phyloP scores from a whole-genome alignment of 805 yeast species.

The Suhomyces canberraensis region DNA sequence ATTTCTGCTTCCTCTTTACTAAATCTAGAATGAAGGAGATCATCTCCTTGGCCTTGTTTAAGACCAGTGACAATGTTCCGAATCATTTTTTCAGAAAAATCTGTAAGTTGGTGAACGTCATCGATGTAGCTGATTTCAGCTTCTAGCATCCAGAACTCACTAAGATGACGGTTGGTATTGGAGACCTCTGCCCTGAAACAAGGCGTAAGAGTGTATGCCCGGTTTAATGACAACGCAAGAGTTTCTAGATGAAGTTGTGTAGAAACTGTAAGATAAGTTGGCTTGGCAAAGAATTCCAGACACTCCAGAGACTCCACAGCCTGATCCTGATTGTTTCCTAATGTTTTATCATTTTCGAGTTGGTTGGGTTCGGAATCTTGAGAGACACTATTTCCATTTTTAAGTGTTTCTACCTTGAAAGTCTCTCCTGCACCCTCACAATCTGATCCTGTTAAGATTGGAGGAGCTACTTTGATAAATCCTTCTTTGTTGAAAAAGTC shows the following conservation, averaged over 20 bases:
- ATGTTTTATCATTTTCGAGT: no score
- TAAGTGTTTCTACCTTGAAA: slow-evolving; percentile 50
- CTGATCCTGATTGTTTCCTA: no score
- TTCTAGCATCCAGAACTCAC: slow-evolving; percentile 98
- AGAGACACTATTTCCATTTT: background rate
- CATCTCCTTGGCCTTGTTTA: slow-evolving; percentile 22
- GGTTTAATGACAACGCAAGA: slow-evolving; percentile 63
- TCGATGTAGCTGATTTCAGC: slow-evolving; percentile 76
- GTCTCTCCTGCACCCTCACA: slow-evolving; percentile 98
- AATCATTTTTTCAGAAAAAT: slow-evolving; percentile 68
- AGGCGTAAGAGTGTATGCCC: slow-evolving; percentile 89
- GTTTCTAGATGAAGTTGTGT: slow-evolving; percentile 90
- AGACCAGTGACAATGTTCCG: slow-evolving; percentile 36
- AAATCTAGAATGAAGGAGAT: slow-evolving; percentile 35
- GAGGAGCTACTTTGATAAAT: slow-evolving; percentile 78
- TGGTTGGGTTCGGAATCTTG: background rate
- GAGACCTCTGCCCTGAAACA: slow-evolving; percentile 93
- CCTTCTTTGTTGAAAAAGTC: slow-evolving; percentile 51
- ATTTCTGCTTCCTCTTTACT: slow-evolving; percentile 33
- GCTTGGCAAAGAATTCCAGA: slow-evolving; percentile 71
- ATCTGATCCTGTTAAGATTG: slow-evolving; percentile 82
- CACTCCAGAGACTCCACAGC: no score
- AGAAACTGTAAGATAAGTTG: slow-evolving; percentile 80
- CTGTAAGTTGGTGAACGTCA: slow-evolving; percentile 56
- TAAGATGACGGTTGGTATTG: slow-evolving; percentile 84